Evolutionary conservation across 1,139 yeast species (phyloP), one percentile per base, ranked within the genome.

Genomic region (Lodderomyces jiufengensis): DNA sequence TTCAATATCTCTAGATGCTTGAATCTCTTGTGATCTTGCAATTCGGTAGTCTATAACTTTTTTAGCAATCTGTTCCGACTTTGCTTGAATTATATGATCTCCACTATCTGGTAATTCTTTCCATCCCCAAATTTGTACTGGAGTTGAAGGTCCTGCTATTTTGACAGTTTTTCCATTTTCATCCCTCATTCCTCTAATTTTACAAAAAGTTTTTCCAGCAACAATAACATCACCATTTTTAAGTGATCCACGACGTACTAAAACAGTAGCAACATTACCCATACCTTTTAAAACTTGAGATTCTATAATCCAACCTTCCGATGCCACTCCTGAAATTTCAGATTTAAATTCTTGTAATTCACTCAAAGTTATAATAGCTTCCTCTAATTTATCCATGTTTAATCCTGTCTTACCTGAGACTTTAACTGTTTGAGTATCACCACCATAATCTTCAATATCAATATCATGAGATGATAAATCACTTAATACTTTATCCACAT

Each of bases 101-200:
- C 99, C 99, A 14, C 95, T 94, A 35, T 78, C 85, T 0, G 98
- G 98, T 31, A 88, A 63, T 27, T 81, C 92, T 52, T 85, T 88
- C 98, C 98, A 92, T 0, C 99, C 98, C 60, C 88, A 75, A 5
- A 92, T 71, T 51, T 88, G 95, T 1, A 87, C 95, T 0, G 97
- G 97, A 3, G 85, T 81, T 0, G 97, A 84, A 0, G 99, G 97
- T 1, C 78, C 78, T 0, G 96, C 97, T 20, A 59, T 40, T 45
- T 79, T 77, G 10, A 88, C 61, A 1, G 65, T 40, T 45, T 79
- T 80, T 2, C 92, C 92, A 41, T 63, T 56, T 49, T 87, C 95
- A 56, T 87, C 87, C 41, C 72, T 73, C 75, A 92, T 76, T n/a
- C 83, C 80, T 49, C 83, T 77, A 3, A 92, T 92, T 52, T 85